Conservation (phyloP, 345 rosid species). For the Alliaria petiolata region DNA sequence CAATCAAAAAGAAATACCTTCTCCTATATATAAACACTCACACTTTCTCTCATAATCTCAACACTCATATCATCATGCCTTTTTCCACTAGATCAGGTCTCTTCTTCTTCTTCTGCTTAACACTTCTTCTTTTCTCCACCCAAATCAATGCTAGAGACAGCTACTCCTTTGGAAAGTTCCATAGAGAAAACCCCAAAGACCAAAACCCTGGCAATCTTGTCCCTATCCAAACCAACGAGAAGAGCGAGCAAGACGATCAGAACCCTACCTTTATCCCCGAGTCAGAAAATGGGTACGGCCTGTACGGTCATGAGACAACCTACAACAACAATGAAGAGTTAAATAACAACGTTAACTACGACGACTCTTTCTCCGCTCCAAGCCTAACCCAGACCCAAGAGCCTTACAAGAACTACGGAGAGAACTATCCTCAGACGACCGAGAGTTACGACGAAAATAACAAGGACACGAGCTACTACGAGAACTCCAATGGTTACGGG, state of each 20-base stretch:
- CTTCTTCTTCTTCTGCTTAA: constrained; percentile 7
- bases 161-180: constrained; percentile 30
- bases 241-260: constrained; percentile 12
- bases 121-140: constrained; percentile 9
- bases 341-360: constrained; percentile 14
- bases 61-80: constrained; percentile 28
- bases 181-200: background rate
- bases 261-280: constrained; percentile 31
- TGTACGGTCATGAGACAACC: constrained; percentile 30
- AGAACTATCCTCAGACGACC: constrained; percentile 17
- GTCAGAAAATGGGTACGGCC: constrained; percentile 26
- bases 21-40: constrained; percentile 6
- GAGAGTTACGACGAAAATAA: constrained; percentile 3
- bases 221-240: constrained; percentile 18
- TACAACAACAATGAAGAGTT: constrained; percentile 25
- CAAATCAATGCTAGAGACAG: constrained; percentile 34
- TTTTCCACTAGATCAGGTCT: constrained; percentile 15
- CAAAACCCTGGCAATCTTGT: constrained; percentile 11
- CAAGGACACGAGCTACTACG: constrained; percentile 9
- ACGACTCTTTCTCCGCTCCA: constrained; percentile 20
- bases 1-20: background rate
- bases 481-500: constrained; percentile 8
- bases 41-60: constrained; percentile 4
- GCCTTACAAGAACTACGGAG: constrained; percentile 6
- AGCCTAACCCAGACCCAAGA: constrained; percentile 25